Evolutionary conservation across 441 rosid species (phyloP).

Genomic region (Codiaeum variegatum): DNA sequence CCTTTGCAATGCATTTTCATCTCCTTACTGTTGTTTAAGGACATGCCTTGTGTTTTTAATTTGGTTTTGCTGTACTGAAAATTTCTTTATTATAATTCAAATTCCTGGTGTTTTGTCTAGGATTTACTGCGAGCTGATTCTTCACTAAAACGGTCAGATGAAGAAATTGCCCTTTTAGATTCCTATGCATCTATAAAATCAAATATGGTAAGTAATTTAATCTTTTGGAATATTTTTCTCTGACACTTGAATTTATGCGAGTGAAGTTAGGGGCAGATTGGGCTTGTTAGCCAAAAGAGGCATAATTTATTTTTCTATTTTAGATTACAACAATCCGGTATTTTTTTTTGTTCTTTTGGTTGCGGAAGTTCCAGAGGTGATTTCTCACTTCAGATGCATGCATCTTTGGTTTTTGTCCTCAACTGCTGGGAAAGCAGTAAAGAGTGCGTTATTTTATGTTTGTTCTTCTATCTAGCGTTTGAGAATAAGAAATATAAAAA

Average conservation of each 20-base stretch:
- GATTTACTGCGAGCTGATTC: constrained; percentile 64
- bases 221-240: background rate
- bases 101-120: constrained; percentile 38
- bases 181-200: constrained; percentile 70
- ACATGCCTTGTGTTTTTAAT: constrained; percentile 10
- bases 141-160: constrained; percentile 59
- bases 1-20: background rate
- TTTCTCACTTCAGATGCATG: background rate
- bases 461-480: background rate
- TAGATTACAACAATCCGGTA: no score
- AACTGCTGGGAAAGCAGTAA: background rate
- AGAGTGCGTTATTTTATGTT: background rate
- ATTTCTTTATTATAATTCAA: constrained; percentile 14
- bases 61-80: constrained; percentile 1
- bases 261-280: background rate
- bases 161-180: constrained; percentile 65
- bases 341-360: background rate
- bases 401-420: background rate
- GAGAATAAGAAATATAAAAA: background rate
- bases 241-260: constrained; percentile 5
- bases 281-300: background rate
- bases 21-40: background rate
- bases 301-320: background rate
- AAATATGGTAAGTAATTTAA: constrained; percentile 57
- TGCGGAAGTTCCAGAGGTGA: background rate